Evolutionary conservation across 2,329 filamentous ascomycete genomes (phyloP).

Genomic region (Lithohypha guttulata): DNA sequence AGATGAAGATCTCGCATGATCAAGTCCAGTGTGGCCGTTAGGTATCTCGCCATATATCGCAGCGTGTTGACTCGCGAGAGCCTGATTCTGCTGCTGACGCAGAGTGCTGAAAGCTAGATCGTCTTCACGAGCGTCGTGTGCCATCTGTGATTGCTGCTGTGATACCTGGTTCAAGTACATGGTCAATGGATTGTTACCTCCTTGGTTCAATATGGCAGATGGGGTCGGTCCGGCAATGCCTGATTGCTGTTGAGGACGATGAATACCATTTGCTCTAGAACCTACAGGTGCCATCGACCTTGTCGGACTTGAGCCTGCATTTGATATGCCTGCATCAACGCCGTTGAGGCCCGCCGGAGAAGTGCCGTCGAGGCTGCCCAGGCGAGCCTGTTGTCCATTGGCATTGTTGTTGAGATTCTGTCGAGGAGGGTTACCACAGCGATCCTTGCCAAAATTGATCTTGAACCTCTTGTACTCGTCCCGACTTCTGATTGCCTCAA

Average conservation of each 20-base stretch:
- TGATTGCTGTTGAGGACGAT: conserved; percentile 42
- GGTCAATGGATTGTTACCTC: conserved; percentile 75
- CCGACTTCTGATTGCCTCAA: conserved; percentile 85
- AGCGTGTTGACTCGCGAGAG: conserved; percentile 64
- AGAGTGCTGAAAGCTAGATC: conserved; percentile 32
- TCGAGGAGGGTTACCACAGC: conserved; percentile 89
- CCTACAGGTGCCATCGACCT: conserved; percentile 43
- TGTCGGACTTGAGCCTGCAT: conserved; percentile 51
- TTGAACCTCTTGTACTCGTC: conserved; percentile 98
- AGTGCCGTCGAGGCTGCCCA: conserved; percentile 40
- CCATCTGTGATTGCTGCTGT: conserved; percentile 48
- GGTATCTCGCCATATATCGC: conserved; percentile 63
- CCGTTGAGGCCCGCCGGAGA: conserved; percentile 50
- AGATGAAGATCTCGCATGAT: conserved; percentile 24
- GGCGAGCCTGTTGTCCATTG: conserved; percentile 55
- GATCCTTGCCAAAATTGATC: conserved; percentile 98
- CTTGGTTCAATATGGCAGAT: conserved; percentile 66
- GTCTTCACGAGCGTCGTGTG: conserved; percentile 46
- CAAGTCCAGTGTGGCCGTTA: conserved; percentile 45
- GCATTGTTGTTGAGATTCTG: conserved; percentile 58
- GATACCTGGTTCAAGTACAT: conserved; percentile 80
- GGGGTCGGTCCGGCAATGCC: conserved; percentile 49
- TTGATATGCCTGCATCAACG: conserved; percentile 43
- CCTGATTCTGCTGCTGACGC: conserved; percentile 52
- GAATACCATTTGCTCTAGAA: conserved; percentile 41